Evolutionary conservation across 2,329 filamentous ascomycete genomes (phyloP), one percentile per base, ranked within the genome.

Genomic region (Sarocladiaceae sp.): DNA sequence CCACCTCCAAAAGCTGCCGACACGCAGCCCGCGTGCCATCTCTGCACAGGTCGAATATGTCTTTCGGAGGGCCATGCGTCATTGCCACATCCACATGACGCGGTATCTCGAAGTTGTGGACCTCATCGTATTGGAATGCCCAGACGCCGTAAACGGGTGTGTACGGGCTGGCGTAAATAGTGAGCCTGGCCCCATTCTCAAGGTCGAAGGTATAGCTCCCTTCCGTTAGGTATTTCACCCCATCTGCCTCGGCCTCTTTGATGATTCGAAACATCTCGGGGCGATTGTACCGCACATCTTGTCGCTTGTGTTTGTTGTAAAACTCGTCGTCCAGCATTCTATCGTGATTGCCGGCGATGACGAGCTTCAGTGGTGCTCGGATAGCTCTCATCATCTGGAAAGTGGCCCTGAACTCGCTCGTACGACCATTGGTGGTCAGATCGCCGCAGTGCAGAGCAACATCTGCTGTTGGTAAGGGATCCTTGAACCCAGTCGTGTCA

Each of bases 331-430:
- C 71, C 36, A 76, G 63, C 0, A 64, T 72, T 44, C 72, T 69
- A 57, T 83, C 78, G 57, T 82, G 78, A 54, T 81, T 82, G 2
- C 79, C 78, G 2, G 78, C 70, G 54, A 83, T 80, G 39, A 74
- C 70, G 3, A 82, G 66, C 56, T 80, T 82, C 6, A 82, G 64
- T 0, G 75, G 72, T 1, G 78, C 75, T 5, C 69, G 56, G n/a
- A 79, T 59, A 1, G 53, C 50, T 4, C 67, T 59, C 4, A 83
- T 64, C 33, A 74, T 60, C n/a, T 64, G 53, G 10, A 82, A 64
- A 0, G 75, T 68, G 0, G 58, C 58, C 11, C 57, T 59, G 37
- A 72, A 73, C 54, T 80, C 76, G 2, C 58, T 46, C 0, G 75
- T 49, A 8, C 65, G 66, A 3, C 72, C 75, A 7, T 63, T 62